Evolutionary conservation across 129 eudicot genomes (phyloP), one percentile per base, ranked within the genome.

Genomic region (Pseudognaphalium luteoalbum): DNA sequence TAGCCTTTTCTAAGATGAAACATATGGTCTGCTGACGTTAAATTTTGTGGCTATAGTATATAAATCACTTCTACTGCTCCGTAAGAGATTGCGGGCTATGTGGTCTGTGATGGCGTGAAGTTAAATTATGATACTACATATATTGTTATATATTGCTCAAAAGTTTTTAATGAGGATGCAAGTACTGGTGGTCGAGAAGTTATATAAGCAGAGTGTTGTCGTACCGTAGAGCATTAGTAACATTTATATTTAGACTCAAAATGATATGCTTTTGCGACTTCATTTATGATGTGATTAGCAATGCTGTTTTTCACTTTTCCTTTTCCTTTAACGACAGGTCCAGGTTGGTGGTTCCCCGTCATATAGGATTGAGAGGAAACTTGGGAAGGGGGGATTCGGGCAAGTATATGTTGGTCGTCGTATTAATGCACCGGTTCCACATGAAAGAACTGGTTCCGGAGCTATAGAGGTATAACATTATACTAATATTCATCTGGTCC

Each of bases 371-470:
- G 98, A 87, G 76, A 85, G 77, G 68, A 93, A 93, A 84, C 78
- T 93, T 28, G 95, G 98, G 16, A 93, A 93, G 71, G 98, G 98
- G 63, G 96, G 97, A 30, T 90, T 93, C 67, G 98, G 98, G 61
- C 98, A 92, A 75, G 98, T 92, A 62, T 92, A 90, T 82, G 91
- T 92, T 34, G 98, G 98, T 64, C 89, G 90, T 7, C 90, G 89
- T 11, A 61, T 88, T 39, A 85, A 85, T 84, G 77, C 90, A 17
- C 83, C 86, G 4, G 70, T 81, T 76, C 92, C 89, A 34, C 68
- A 70, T 81, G 98, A 90, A 80, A 86, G 89, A 80, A 85, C 81
- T 72, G 98, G 94, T 41, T 69, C 94, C 16, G 86, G 84, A 33
- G 98, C 98, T 16, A 21, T 88, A 56, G 96, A 92, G 96, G 98